A percentile compares a stretch with the other conserved stretches of the same genome.
These are phyloP conservation scores for Tetrahymena thermophila DNA, from an alignment of 73 alveolate genomes.

Conservation along the genomic window DNA sequence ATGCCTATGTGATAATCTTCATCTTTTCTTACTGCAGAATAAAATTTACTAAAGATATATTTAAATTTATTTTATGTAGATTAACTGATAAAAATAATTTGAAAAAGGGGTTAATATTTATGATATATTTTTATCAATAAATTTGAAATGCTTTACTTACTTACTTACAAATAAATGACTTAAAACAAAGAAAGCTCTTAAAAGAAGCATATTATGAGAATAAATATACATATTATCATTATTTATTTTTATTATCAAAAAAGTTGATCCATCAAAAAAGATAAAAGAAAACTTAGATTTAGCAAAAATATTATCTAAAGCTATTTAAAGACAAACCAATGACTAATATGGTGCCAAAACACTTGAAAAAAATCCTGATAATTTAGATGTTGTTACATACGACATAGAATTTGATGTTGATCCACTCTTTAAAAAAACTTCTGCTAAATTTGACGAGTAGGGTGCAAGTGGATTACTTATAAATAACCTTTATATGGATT, in stretches of 20 bases:
- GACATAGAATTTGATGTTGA: constrained; percentile 79
- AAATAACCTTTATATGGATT: constrained; percentile 72
- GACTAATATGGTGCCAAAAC: constrained; percentile 64
- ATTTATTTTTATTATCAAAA: background rate
- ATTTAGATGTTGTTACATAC: constrained; percentile 67
- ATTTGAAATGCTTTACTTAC: too few species aligned
- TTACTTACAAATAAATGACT: too few species aligned
- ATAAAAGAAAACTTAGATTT: background rate
- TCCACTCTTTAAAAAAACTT: constrained; percentile 68
- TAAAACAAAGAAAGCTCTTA: too few species aligned
- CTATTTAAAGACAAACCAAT: background rate
- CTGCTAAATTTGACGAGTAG: constrained; percentile 81
- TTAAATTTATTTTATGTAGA: too few species aligned
- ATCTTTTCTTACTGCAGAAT: too few species aligned
- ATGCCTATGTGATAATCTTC: too few species aligned
- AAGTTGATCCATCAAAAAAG: background rate
- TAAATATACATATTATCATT: too few species aligned
- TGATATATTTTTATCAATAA: too few species aligned
- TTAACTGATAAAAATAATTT: too few species aligned
- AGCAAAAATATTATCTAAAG: background rate
- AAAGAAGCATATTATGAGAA: too few species aligned
- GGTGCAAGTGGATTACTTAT: constrained; percentile 72
- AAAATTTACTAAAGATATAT: too few species aligned
- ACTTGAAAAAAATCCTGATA: constrained; percentile 73
- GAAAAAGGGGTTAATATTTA: background rate